These are phyloP conservation scores for Mucor circinelloides DNA, from an alignment of 371 early-diverging fungal genomes.

Conservation along the genomic window DNA sequence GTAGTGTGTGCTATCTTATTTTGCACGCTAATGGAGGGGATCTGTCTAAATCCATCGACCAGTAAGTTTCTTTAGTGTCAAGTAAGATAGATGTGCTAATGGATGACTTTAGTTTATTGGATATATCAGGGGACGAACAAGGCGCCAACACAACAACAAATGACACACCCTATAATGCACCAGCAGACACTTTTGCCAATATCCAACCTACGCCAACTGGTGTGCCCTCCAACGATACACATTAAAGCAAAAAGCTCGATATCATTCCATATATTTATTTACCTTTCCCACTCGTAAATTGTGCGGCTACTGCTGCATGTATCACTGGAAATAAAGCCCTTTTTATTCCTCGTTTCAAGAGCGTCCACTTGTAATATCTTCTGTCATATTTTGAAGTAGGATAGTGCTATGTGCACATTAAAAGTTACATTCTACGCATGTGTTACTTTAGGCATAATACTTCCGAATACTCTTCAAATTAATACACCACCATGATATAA, in stretches of 20 bases:
- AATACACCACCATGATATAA: too few species aligned
- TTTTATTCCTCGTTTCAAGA: not conserved
- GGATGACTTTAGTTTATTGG: slow-evolving; percentile 14
- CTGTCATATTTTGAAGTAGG: too few species aligned
- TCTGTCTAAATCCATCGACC: slow-evolving; percentile 49
- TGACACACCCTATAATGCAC: not conserved
- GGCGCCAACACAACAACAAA: not conserved
- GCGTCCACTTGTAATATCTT: too few species aligned
- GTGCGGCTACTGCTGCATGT: not conserved
- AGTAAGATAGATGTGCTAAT: not conserved
- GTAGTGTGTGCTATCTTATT: slow-evolving; percentile 64
- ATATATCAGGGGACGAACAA: slow-evolving; percentile 13
- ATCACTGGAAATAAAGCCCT: not conserved
- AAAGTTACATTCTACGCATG: too few species aligned
- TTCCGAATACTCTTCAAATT: too few species aligned
- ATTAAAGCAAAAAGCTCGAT: not conserved
- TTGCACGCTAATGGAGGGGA: slow-evolving; percentile 67
- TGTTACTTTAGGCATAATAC: too few species aligned
- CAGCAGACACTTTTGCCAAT: not conserved
- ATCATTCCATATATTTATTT: not conserved
- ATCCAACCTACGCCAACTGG: slow-evolving; percentile 3
- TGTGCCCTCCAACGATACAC: slow-evolving; percentile 3
- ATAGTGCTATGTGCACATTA: too few species aligned
- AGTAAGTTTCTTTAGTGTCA: slow-evolving; percentile 12
- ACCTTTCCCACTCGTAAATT: not conserved